These are phyloP conservation scores for Neostapfia colusana DNA, from an alignment of 176 grass and related monocot genomes.

Conservation along the genomic window DNA sequence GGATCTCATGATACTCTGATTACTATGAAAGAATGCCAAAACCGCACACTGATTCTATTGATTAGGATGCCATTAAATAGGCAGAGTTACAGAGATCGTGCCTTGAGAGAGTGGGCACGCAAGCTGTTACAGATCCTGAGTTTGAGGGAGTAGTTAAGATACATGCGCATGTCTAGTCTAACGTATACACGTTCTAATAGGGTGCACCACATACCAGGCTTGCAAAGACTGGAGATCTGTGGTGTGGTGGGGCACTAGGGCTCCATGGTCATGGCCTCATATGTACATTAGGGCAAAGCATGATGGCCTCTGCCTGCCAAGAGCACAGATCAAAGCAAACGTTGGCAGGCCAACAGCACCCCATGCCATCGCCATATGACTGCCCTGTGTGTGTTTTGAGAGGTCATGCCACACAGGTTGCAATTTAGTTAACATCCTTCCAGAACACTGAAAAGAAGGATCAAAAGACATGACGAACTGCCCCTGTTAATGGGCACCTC, in stretches of 20 bases:
- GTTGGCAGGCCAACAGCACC: constrained; percentile 4
- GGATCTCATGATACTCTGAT: too few relatives aligned
- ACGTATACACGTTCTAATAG: too few relatives aligned
- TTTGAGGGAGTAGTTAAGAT: too few relatives aligned
- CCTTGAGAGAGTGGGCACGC: too few relatives aligned
- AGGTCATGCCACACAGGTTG: constrained; percentile 36
- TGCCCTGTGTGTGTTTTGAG: constrained; percentile 16
- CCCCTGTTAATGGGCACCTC: constrained; percentile 28
- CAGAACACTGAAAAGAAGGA: constrained; percentile 51
- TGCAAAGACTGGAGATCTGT: constrained; percentile 16
- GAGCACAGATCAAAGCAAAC: constrained; percentile 37
- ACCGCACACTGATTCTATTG: too few relatives aligned
- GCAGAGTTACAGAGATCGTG: too few relatives aligned
- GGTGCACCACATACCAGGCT: constrained; percentile 19
- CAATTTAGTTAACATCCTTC: constrained; percentile 32
- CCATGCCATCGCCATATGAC: constrained; percentile 40
- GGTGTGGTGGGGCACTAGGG: constrained; percentile 22
- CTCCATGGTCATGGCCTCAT: constrained; percentile 43
- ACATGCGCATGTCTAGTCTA: too few relatives aligned
- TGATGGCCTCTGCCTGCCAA: constrained; percentile 35
- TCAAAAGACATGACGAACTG: constrained; percentile 45
- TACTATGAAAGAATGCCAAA: too few relatives aligned
- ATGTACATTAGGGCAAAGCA: constrained; percentile 39
- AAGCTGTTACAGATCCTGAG: too few relatives aligned
- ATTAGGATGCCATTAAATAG: too few relatives aligned